A percentile compares a stretch with the other conserved stretches of the same genome.
These are phyloP conservation scores for Naganishia kalamii DNA, from an alignment of 768 basidiomycete genomes.

Conservation along the genomic window DNA sequence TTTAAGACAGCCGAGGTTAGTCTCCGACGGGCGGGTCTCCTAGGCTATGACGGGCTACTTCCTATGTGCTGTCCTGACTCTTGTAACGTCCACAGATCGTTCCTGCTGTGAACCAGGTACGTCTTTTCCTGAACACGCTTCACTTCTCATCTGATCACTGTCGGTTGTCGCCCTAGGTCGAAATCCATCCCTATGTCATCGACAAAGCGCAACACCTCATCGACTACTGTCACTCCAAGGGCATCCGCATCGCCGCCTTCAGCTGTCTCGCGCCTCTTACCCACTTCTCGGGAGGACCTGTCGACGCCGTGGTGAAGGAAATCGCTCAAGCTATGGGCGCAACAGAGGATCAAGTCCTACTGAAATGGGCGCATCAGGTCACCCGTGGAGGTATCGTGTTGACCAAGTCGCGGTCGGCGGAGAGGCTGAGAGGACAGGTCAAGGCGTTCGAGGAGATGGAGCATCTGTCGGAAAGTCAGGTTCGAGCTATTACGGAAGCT, in stretches of 20 bases:
- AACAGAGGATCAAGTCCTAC: constrained; percentile 32
- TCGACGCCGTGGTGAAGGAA: constrained; percentile 25
- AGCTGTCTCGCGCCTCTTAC: constrained; percentile 32
- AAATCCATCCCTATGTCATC: constrained; percentile 47
- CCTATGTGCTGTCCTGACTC: too few species aligned
- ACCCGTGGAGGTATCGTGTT: constrained; percentile 25
- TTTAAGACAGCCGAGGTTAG: constrained; percentile 35
- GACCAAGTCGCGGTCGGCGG: background rate
- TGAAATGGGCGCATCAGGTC: constrained; percentile 32
- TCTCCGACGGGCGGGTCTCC: background rate
- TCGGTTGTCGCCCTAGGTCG: too few species aligned
- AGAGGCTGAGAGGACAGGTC: background rate
- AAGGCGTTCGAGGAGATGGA: constrained; percentile 37
- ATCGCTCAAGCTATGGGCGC: constrained; percentile 22
- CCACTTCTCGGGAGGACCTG: constrained; percentile 22
- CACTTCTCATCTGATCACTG: too few species aligned
- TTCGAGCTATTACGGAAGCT: constrained; percentile 43
- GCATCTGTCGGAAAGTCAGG: constrained; percentile 42
- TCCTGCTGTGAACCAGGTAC: background rate
- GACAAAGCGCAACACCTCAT: constrained; percentile 32
- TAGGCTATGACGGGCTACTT: background rate
- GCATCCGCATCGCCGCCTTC: constrained; percentile 36
- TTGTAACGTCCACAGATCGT: background rate
- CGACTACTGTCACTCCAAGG: constrained; percentile 33
- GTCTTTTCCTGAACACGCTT: background rate